phyloP scores from a whole-genome alignment of 23 red algal species.

The Gracilaria vermiculophylla region DNA sequence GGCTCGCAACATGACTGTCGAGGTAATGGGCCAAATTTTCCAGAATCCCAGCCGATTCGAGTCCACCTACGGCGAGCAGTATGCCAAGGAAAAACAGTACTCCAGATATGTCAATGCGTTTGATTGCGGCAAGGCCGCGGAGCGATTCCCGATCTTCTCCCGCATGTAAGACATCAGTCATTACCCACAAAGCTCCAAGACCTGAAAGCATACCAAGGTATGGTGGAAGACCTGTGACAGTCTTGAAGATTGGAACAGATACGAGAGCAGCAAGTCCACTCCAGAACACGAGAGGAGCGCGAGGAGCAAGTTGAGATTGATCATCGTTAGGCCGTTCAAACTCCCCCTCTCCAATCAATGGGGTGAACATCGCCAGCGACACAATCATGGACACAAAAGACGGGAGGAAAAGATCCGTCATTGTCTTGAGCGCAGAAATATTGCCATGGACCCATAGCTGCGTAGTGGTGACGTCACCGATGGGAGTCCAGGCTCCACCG shows the following conservation, averaged over 20 bases:
- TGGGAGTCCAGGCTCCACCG: slow-evolving; percentile 94
- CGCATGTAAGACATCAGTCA: slow-evolving; percentile 93
- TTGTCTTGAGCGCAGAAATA: slow-evolving; percentile 79
- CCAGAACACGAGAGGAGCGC: slow-evolving; percentile 79
- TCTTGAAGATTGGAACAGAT: slow-evolving; percentile 95
- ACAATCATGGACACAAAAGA: slow-evolving; percentile 81
- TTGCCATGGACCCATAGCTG: slow-evolving; percentile 97
- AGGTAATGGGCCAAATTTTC: slow-evolving; percentile 59
- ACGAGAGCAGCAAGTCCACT: slow-evolving; percentile 83
- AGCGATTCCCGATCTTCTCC: slow-evolving; percentile 74
- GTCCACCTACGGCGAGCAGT: slow-evolving; percentile 81
- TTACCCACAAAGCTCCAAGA: slow-evolving; percentile 89
- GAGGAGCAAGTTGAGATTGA: slow-evolving; percentile 59
- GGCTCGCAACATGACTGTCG: slow-evolving; percentile 59
- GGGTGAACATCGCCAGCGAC: slow-evolving; percentile 68
- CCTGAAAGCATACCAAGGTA: slow-evolving; percentile 95
- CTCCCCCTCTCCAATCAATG: slow-evolving; percentile 54
- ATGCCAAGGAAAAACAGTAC: slow-evolving; percentile 98
- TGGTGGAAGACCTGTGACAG: slow-evolving; percentile 86
- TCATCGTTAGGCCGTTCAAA: slow-evolving; percentile 40
- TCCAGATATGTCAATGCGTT: slow-evolving; percentile 82
- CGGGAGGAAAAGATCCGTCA: slow-evolving; percentile 82
- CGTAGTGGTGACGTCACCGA: slow-evolving; percentile 99
- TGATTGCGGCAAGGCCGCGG: slow-evolving; percentile 68
- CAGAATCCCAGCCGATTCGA: slow-evolving; percentile 91